These are phyloP conservation scores for Trifolium repens DNA, from an alignment of 306 rosid species.

Conservation along the genomic window DNA sequence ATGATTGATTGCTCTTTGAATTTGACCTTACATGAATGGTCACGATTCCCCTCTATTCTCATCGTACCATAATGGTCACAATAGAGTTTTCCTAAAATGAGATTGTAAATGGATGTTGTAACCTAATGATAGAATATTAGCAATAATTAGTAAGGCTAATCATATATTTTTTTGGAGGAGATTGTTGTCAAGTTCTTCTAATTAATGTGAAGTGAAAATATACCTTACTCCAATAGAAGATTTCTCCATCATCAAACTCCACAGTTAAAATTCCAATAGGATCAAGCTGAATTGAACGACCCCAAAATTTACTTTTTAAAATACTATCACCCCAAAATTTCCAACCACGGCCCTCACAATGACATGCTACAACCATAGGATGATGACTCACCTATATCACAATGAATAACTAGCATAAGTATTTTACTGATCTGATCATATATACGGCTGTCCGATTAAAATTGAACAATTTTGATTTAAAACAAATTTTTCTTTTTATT, in stretches of 20 bases:
- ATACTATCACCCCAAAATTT: slow-evolving; percentile 89
- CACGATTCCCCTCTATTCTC: slow-evolving; percentile 74
- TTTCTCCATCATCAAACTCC: slow-evolving; percentile 92
- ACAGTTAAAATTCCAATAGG: slow-evolving; percentile 83
- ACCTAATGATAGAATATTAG: slow-evolving; percentile 63
- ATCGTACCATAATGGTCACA: slow-evolving; percentile 98
- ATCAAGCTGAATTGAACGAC: slow-evolving; percentile 95
- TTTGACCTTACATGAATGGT: slow-evolving; percentile 72
- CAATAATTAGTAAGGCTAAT: not conserved
- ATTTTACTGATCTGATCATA: not conserved
- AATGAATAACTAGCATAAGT: slow-evolving; percentile 32
- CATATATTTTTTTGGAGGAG: slow-evolving; percentile 23
- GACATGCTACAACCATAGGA: slow-evolving; percentile 92
- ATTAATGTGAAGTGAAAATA: slow-evolving; percentile 9
- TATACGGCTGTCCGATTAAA: no score
- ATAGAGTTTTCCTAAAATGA: slow-evolving; percentile 91
- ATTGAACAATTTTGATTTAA: no score
- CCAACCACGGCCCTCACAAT: slow-evolving; percentile 93
- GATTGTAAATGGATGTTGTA: slow-evolving; percentile 95
- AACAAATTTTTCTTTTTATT: no score
- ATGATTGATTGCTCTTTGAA: slow-evolving; percentile 93
- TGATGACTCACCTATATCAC: slow-evolving; percentile 91
- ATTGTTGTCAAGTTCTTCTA: not conserved
- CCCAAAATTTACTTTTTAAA: slow-evolving; percentile 93
- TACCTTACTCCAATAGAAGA: slow-evolving; percentile 92